Evolutionary conservation across 1,284 basidiomycete species (phyloP), one percentile per base, ranked within the genome.

Genomic region (Anthracocystis setariae): DNA sequence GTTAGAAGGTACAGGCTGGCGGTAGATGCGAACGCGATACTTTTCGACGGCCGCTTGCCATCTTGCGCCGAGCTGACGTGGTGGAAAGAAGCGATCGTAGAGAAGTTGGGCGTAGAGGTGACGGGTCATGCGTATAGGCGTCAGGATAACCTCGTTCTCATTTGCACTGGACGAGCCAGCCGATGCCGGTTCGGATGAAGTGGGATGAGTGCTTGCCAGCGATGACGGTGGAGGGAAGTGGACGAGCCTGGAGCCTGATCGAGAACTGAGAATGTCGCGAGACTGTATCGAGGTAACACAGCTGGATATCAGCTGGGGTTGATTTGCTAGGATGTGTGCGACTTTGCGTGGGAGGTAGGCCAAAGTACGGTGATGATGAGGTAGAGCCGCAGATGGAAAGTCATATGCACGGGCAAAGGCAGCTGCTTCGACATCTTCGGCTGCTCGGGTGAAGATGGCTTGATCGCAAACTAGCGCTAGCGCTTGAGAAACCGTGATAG

Each of bases 11-110:
- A 47, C 12, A 3, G 24, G n/a, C 7, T 44, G 47, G 18, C 43
- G 43, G 27, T 60, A 52, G 8, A 67, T 33, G 4, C 59, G 55
- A 1, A 67, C 42, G 2, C 77, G 70, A 24, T 76, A 77, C 27
- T 50, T 67, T 35, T 76, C 76, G 0, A 79, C 76, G 2, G 59
- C 53, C 3, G 51, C 42, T 32, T 75, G 74, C 79, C 79, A 80
- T 2, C 49, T 46, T n/a, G 46, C 40, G 1, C 93, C 92, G 78
- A 97, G 98, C 21, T 91, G 85, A 77, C 91, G 92, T 0, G 94
- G 94, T 3, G 95, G 91, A 79, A 90, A 91, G 83, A 96, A 98
- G 62, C 90, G 91, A 82, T 98, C 94, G 13, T 93, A 91, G 29
- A 90, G 84, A 13, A 98, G 85, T 77, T 97, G 94, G 1, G 94